Base-by-base conservation (phyloP, 2,329 filamentous ascomycete species). In the Colletotrichum caudatum region DNA sequence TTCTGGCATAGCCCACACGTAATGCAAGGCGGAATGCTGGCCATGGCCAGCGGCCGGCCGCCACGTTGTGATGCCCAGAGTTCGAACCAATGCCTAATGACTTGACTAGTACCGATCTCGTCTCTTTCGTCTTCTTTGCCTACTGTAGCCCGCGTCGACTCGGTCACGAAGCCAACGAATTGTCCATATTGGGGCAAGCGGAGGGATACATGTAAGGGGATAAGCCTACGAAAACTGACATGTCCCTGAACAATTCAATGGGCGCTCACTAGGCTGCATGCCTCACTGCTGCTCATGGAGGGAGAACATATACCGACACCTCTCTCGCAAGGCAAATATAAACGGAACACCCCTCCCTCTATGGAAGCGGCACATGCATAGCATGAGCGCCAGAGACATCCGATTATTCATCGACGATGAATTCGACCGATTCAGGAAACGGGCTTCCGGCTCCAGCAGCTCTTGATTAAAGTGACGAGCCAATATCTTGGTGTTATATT, bases 161-260 rank as follows among this genome's bases (percentile, higher is more conserved):
- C 39, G 51, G 69, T 35, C 64, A 68, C 37, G 37, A 71, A 50
- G 23, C 20, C 51, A 50, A 58, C 26, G 66, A 44, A 35, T 61
- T 26, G 20, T 39, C 62, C 44, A 46, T 26, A 41, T 61, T 33
- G 11, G 66, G 69, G 51, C 53, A 71, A 62, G 69, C 57, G 57
- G 39, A 53, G n/a, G 41, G 39, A 56, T 75, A 72, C 73, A 73
- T 74, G 68, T 74, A 75, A 74, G 73, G 74, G 68, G 67, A 66
- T 65, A 67, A 65, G 41, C 58, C 75, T 76, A 78, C 74, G 75
- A 71, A 74, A 74, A 73, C 73, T 72, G 74, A 50, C 60, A 54
- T 14, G 57, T 33, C 41, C 66, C 39, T 62, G 35, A 48, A 53
- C 50, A 44, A 51, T 58, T 51, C 29, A 71, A n/a, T 44, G 51